Evolutionary conservation across 495 filamentous ascomycete species (phyloP).

Genomic region (Pyrenula aspistea): DNA sequence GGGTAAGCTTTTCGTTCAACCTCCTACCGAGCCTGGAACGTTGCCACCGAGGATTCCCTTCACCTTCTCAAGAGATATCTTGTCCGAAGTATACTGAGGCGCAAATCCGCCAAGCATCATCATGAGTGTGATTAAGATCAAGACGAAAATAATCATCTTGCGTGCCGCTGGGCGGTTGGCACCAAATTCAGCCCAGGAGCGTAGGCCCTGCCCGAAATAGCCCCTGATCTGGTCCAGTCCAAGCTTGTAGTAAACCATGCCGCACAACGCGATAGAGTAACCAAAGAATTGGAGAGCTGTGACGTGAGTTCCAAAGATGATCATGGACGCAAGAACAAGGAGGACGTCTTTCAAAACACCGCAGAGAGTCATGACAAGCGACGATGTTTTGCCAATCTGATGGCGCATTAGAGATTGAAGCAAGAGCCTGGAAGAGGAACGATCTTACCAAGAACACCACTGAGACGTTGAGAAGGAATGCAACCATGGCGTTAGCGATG

Average conservation of each 20-base stretch:
- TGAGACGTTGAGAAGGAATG: conserved; percentile 84
- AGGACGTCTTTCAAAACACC: conserved; percentile 98
- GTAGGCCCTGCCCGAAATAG: conserved; percentile 53
- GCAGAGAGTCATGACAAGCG: conserved; percentile 90
- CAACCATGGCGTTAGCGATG: conserved; percentile 67
- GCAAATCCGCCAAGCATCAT: conserved; percentile 53
- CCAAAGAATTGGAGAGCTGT: conserved; percentile 81
- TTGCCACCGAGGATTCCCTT: conserved; percentile 32
- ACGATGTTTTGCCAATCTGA: conserved; percentile 95
- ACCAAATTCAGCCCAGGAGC: conserved; percentile 80
- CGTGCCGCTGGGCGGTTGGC: conserved; percentile 58
- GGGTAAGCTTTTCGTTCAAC: too few relatives aligned
- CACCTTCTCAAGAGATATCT: conserved; percentile 19
- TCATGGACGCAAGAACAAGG: conserved; percentile 77
- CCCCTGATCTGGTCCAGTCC: conserved; percentile 76
- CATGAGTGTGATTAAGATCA: conserved; percentile 50
- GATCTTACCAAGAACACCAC: conserved; percentile 80
- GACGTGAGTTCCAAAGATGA: conserved; percentile 79
- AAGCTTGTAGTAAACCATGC: conserved; percentile 96
- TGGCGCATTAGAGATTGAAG: conserved; percentile 14
- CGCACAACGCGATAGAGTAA: conserved; percentile 79
- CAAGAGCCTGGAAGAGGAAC: neutral
- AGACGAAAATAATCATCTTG: conserved; percentile 58
- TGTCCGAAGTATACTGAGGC: conserved; percentile 28
- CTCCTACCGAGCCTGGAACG: conserved; percentile 11